Conservation (phyloP, 768 basidiomycete genomes). For the Tulasnella sp. region DNA sequence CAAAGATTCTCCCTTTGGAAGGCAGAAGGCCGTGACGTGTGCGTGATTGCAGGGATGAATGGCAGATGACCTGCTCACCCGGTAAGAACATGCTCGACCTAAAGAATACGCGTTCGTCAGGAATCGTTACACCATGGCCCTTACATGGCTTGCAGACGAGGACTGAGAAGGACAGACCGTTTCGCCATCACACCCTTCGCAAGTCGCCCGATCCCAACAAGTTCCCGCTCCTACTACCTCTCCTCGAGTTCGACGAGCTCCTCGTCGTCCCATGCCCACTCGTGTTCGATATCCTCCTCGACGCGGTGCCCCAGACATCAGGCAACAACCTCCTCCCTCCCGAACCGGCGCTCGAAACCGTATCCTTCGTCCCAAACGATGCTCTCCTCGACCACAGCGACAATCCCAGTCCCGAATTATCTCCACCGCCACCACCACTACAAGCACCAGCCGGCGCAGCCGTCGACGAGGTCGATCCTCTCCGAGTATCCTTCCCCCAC, state of each 20-base stretch:
- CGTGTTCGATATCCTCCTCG: background rate
- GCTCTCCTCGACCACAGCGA: conserved; percentile 5
- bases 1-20: conserved; percentile 9
- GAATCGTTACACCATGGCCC: too few species aligned
- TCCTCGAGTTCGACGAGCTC: conserved; percentile 4
- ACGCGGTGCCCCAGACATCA: background rate
- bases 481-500: background rate
- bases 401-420: background rate
- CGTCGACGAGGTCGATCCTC: background rate
- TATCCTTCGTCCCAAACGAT: background rate
- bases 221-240: conserved; percentile 3
- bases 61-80: conserved; percentile 8
- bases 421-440: too few species aligned
- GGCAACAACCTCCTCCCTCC: background rate
- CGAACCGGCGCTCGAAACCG: background rate
- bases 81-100: conserved; percentile 6
- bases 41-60: background rate
- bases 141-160: background rate
- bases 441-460: too few species aligned
- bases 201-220: background rate
- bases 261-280: background rate
- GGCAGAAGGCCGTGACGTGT: conserved; percentile 5
- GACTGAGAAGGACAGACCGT: background rate
- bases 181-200: background rate
- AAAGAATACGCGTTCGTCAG: too few species aligned